Evolutionary conservation across 192 early-diverging fungal species (phyloP), one percentile per base, ranked within the genome.

Genomic region (Podila epicladia): DNA sequence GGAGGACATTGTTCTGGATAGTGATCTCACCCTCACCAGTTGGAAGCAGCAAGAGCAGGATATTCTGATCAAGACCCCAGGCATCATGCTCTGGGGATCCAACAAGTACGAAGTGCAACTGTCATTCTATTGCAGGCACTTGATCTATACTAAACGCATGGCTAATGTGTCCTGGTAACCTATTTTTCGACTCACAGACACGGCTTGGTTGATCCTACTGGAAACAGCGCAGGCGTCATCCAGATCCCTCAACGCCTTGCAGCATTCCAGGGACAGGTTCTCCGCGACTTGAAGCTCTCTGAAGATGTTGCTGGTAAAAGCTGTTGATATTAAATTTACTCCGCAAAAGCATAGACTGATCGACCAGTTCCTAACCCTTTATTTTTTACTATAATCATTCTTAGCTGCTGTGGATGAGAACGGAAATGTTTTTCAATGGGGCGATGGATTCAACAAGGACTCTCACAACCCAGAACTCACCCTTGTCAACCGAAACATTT

Each of bases 371-470:
- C 7, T 35, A 0, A 33, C 1, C 26, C 26, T 38, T 37, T 41
- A 32, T 53, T 62, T 22, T 49, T 15, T 37, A 37, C 12, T 17
- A 48, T 17, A 64, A 28, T 31, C 13, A 6, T 19, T 15, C 13
- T 35, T 65, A 83, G 82, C 75, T 57, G 80, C 84, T 13, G 84
- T 82, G 32, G 79, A 82, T 26, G 70, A 82, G 3, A 57, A 82
- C 37, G 84, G 84, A 51, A 74, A 79, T 50, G 69, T 85, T 4
- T 85, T 74, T 32, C 84, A 85, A 35, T 85, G 84, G 84, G 84
- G 84, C 5, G 31, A 65, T 35, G 74, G 80, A 65, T 82, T 65
- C 35, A 75, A 60, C 55, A 66, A 66, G 11, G 26, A 29, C 6
- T 53, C 74, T 20, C 79, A 82, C 48, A 38, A 58, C 48, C 83